These are phyloP conservation scores for Diaporthe citrichinensis DNA, from an alignment of 2,329 filamentous ascomycete species.

Conservation along the genomic window DNA sequence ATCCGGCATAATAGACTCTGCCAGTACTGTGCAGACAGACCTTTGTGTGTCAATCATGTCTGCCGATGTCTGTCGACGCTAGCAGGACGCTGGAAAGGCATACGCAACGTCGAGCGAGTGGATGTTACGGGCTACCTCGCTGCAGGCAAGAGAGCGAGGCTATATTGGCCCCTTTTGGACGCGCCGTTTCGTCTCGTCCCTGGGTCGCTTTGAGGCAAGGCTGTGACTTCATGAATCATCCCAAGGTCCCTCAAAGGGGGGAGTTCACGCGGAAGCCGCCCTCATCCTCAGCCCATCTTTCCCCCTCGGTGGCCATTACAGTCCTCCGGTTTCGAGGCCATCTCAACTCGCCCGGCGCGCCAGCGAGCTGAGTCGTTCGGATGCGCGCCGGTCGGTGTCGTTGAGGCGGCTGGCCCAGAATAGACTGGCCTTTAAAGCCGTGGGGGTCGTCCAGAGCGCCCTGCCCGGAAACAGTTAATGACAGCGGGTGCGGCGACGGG, in stretches of 20 bases:
- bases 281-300: constrained; percentile 23
- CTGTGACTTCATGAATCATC: constrained; percentile 26
- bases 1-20: not conserved
- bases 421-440: not conserved
- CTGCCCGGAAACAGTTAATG: constrained; percentile 36
- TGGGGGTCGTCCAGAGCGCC: constrained; percentile 18
- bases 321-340: constrained; percentile 31
- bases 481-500: constrained; percentile 32
- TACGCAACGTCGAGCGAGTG: not conserved
- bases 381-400: not conserved
- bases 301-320: constrained; percentile 12
- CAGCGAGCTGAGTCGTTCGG: constrained; percentile 3
- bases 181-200: constrained; percentile 26
- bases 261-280: constrained; percentile 21
- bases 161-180: not conserved
- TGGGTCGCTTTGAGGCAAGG: constrained; percentile 17
- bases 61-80: not conserved
- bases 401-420: constrained; percentile 13
- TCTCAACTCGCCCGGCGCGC: constrained; percentile 20
- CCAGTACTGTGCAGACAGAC: not conserved
- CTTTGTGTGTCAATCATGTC: constrained; percentile 1
- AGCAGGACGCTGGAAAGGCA: not conserved
- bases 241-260: not conserved
- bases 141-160: constrained; percentile 19
- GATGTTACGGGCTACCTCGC: not conserved